Base-by-base conservation (phyloP, 805 yeast genomes). In the Ogataea pignaliae region DNA sequence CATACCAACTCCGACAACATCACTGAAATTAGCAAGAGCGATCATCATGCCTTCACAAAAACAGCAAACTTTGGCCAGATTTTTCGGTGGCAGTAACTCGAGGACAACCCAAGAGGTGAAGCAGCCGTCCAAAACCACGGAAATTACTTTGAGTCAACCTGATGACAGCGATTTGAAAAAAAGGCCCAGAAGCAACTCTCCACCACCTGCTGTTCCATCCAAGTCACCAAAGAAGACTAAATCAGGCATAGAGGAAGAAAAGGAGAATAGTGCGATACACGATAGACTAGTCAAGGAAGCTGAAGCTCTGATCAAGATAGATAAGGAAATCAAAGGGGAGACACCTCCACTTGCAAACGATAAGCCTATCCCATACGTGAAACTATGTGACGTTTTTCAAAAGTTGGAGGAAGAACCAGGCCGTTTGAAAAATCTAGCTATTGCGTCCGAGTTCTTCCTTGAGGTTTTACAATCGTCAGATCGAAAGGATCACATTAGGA, bases 341-440 rank as follows among this genome's bases (percentile, higher is more conserved):
- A 10, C 17, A 8, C 28, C 29, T 34, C 33, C 48, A 2, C 11
- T 48, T 1, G 32, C 39, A 21, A 15, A 48, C 1, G 60, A 41
- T 13, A 53, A 54, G 37, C 63, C 64, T 15, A 52, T 61, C 3
- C 53, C 55, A 41, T 76, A 75, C 50, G 52, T 68, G 3, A 67
- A 71, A 18, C 54, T 84, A 31, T 76, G 85, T 21, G 75, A 76
- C 6, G 77, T 86, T 3, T 91, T 91, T 66, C 88, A 85, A 48
- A 71, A 76, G 44, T 75, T 93, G 41, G 98, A 90, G 59, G 65
- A 73, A 1, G 95, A 89, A 29, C 73, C 96, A 2, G 87, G 90
- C 16, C 72, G 99, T 39, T 72, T 93, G 40, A 87, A 88, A 52
- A 91, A 90, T 57, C 78, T 86, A 16, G 81, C 86, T 36, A 68